These are phyloP conservation scores for Rostrohypoxylon terebratum DNA, from an alignment of 495 filamentous ascomycete species.

Conservation along the genomic window DNA sequence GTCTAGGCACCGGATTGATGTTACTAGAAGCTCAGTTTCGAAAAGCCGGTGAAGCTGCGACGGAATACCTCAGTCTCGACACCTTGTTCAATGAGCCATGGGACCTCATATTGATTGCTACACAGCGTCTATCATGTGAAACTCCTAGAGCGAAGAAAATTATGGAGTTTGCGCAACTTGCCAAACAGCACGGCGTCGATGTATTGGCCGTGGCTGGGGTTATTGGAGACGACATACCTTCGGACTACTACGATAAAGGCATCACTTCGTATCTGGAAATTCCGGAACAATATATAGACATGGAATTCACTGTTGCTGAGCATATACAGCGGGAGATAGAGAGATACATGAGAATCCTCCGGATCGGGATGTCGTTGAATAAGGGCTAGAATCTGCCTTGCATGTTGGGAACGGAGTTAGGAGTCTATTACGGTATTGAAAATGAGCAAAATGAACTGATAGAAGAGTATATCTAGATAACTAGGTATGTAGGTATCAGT, in stretches of 20 bases:
- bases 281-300: not conserved
- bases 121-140: not conserved
- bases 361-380: not conserved
- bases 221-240: not conserved
- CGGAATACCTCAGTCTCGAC: not conserved
- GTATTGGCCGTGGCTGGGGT: not conserved
- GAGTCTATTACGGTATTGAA: not conserved
- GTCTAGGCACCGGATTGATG: constrained; percentile 8
- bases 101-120: not conserved
- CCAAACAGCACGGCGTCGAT: not conserved
- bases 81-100: not conserved
- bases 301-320: not conserved
- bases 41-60: not conserved
- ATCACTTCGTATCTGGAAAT: not conserved
- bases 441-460: not conserved
- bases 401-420: not conserved
- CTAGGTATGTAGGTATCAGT: too few species aligned
- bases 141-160: too few species aligned
- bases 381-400: not conserved
- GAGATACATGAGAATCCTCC: not conserved
- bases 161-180: not conserved
- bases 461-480: too few species aligned
- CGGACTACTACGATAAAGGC: not conserved
- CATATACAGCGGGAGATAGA: not conserved
- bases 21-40: not conserved